Evolutionary conservation across 441 rosid species (phyloP), one percentile per base, ranked within the genome.

Genomic region (Populus hybrid): DNA sequence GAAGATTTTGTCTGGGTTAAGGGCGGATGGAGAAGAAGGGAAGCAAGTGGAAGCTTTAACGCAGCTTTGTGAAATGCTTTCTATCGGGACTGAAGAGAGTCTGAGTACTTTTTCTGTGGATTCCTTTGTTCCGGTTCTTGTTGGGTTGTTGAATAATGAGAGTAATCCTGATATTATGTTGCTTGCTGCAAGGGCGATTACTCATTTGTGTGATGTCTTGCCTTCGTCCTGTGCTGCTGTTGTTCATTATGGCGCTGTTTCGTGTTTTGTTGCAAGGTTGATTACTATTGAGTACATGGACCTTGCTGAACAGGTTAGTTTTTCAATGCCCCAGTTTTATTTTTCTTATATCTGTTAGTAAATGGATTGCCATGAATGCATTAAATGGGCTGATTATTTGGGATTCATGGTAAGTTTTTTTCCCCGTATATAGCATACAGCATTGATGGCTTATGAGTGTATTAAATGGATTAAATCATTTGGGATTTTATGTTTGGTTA

Each of bases 211-310:
- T 74, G 99, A 97, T 32, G 99, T 97, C 70, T 84, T 97, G 83
- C 99, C 99, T 11, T 97, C 99, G n/a, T 95, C 99, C 0, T 97
- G 98, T 81, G 95, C 97, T 70, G 99, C 99, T 28, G 99, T 97
- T 71, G 97, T 95, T 80, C 99, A 93, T 81, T 97, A 93, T 83
- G 98, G 97, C 67, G 97, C 99, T 11, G 97, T 97, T 76, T 86
- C 94, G 0, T 95, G 97, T 85, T 91, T 97, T 70, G 93, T 90
- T 59, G 99, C 99, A 2, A 89, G 99, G 88, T 81, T 97, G 89
- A 90, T 97, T 24, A 93, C 99, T 18, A 97, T 97, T 42, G 99
- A 95, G 87, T 97, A 97, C 76, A 97, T 97, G 98, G 99, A 97
- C 86, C 87, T 97, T 83, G 99, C 99, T 76, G 99, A 97, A 83